Evolutionary conservation across 805 yeast genomes (phyloP).

Genomic region (Suhomyces canberraensis): DNA sequence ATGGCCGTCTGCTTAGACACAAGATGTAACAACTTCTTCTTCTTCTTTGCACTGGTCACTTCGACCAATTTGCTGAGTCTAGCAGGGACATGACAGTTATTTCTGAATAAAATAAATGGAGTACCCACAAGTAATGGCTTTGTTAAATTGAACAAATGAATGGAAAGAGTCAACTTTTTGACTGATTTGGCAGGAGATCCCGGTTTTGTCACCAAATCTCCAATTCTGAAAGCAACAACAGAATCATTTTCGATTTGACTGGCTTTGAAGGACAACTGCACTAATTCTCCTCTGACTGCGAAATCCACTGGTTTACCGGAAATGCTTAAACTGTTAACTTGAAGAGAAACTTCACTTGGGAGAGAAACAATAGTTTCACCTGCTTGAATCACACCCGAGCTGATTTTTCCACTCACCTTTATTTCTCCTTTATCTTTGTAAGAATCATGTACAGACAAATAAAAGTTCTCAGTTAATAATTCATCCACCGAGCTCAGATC

Average conservation of each 20-base stretch:
- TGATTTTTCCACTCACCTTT: conserved; percentile 60
- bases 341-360: conserved; percentile 48
- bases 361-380: conserved; percentile 62
- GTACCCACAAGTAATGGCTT: conserved; percentile 80
- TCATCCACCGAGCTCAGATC: conserved; percentile 11
- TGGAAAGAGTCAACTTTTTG: conserved; percentile 23
- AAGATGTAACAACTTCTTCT: conserved; percentile 45
- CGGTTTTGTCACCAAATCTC: conserved; percentile 45
- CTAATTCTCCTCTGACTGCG: conserved; percentile 57
- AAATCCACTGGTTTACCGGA: conserved; percentile 46
- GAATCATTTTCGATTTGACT: conserved; percentile 48
- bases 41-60: conserved; percentile 20
- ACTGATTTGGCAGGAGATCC: conserved; percentile 25
- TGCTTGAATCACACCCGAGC: conserved; percentile 64
- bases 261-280: conserved; percentile 45
- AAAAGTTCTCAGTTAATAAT: conserved; percentile 43
- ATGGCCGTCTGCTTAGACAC: conserved; percentile 57
- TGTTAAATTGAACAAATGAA: conserved; percentile 41
- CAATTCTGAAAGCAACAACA: conserved; percentile 57
- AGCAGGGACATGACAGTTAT: conserved; percentile 70
- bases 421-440: conserved; percentile 47
- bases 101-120: conserved; percentile 72
- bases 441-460: conserved; percentile 64
- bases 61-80: conserved; percentile 48
- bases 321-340: conserved; percentile 39